Base-by-base conservation (phyloP, 768 basidiomycete genomes). In the Leccinum subtestaceum region DNA sequence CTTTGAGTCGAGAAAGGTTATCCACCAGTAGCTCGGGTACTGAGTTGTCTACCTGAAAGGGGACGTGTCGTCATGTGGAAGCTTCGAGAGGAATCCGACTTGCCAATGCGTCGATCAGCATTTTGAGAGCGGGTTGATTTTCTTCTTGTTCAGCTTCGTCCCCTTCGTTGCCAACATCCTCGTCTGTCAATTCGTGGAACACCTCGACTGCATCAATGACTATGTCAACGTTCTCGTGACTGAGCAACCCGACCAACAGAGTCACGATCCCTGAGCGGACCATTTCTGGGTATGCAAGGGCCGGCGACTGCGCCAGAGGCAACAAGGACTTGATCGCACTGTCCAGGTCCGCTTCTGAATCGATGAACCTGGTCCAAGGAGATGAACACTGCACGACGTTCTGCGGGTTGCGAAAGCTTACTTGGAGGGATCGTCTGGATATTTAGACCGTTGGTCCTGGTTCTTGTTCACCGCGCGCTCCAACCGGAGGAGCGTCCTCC, bases 281-380 rank as follows among this genome's bases (percentile, higher is more conserved):
- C 53, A 98, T 80, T 70, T 98, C 95, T 23, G 94, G 89, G 71
- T 97, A 99, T 59, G 94, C 89, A 21, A 92, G 71, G 7, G 80
- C 77, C 0, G 95, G 91, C 4, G 82, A 83, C 69, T 97, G 94
- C 1, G 96, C 89, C 21, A 99, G 79, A 5, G 95, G 89, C n/a
- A 97, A 79, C 49, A 99, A 75, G 1, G 85, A 81, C 72, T 96
- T 95, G 56, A 98, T 84, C 8, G 94, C 85, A 56, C 80, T 78
- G 69, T 98, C 95, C 6, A 99, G 84, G 69, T 97, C 94, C 25
- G 93, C 92, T 78, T 99, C 97, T 1, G 97, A 98, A 72, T 98
- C 97, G 65, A 99, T 98, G 80, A 98, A 99, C 74, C 96, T 98
- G 52, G 21, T 27, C 9, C 34, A n/a, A 27, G 45, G 45, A 36